Evolutionary conservation across 2,329 filamentous ascomycete genomes (phyloP), one percentile per base, ranked within the genome.

Genomic region (Cytospora schulzeri): DNA sequence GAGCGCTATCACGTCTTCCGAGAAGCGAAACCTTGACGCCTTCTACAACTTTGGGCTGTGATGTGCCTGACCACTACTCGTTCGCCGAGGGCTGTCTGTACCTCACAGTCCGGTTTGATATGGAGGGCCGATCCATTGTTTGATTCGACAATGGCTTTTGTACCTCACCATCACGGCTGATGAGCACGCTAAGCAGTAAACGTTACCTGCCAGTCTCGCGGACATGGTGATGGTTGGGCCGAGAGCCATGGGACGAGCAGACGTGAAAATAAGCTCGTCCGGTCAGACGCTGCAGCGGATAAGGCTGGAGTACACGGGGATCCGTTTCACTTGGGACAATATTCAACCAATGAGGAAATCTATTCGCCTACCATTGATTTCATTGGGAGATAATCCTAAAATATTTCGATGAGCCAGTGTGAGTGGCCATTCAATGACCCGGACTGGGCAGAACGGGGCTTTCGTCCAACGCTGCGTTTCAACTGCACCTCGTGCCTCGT

Each of bases 61-160:
- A 41, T 26, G 29, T 22, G 38, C 41, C 35, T 50, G 51, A 35
- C 17, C 29, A 33, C 5, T 26, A 22, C 50, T 53, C 17, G 41
- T 15, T 33, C 31, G 4, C 12, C 9, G 11, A 14, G 15, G 9
- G 33, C 29, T 35, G 31, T 12, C 57, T 41, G 48, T 51, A 28
- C 28, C n/a, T 50, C 48, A 28, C 28, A 35, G 57, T 19, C 41
- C 19, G 19, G 38, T 29, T 33, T 41, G 48, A 26, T 29, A 41
- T 61, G 73, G 72, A 72, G 72, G 71, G 70, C 63, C 65, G 71
- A 63, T 41, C 52, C 57, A 51, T 29, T 50, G 66, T 52, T 68
- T 73, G 69, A 76, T 77, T 76, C 71, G 70, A 69, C 70, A 71
- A 70, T 71, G 26, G 28, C 24, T 33, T 35, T 50, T 35, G 22